Evolutionary conservation across 1,284 basidiomycete genomes (phyloP).

Genomic region (Tremellales sp.): DNA sequence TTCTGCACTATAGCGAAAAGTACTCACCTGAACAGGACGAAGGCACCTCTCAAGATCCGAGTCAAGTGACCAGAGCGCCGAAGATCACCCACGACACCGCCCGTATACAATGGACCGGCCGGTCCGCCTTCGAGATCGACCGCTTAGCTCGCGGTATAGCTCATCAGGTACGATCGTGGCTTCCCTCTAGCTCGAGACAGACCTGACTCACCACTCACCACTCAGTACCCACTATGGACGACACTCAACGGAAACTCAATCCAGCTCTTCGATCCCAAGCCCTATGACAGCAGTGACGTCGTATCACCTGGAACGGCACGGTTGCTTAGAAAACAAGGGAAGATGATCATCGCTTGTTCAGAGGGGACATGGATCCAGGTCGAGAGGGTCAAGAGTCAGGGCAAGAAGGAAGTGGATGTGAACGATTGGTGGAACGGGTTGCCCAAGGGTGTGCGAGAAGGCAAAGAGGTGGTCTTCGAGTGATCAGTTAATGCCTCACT

Average conservation of each 20-base stretch:
- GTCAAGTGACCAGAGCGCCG: slow-evolving; percentile 56
- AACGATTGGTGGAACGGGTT: slow-evolving; percentile 63
- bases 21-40: slow-evolving; percentile 46
- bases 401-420: slow-evolving; percentile 52
- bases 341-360: slow-evolving; percentile 23
- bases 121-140: slow-evolving; percentile 58
- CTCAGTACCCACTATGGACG: slow-evolving; percentile 42
- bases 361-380: slow-evolving; percentile 56
- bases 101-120: slow-evolving; percentile 56
- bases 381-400: slow-evolving; percentile 58
- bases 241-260: slow-evolving; percentile 9
- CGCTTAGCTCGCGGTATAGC: slow-evolving; percentile 64
- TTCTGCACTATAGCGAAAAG: background rate
- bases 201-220: background rate
- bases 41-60: slow-evolving; percentile 52
- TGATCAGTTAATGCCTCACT: too few relatives aligned
- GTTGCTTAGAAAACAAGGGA: slow-evolving; percentile 10
- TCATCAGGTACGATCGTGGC: slow-evolving; percentile 61
- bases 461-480: too few relatives aligned
- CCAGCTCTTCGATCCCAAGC: slow-evolving; percentile 12
- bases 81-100: slow-evolving; percentile 59
- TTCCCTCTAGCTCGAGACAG: background rate
- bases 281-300: slow-evolving; percentile 5
- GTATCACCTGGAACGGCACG: slow-evolving; percentile 20
- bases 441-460: slow-evolving; percentile 16